These are phyloP conservation scores for Lachnellula cervina DNA, from an alignment of 2,329 filamentous ascomycete species.

Conservation along the genomic window DNA sequence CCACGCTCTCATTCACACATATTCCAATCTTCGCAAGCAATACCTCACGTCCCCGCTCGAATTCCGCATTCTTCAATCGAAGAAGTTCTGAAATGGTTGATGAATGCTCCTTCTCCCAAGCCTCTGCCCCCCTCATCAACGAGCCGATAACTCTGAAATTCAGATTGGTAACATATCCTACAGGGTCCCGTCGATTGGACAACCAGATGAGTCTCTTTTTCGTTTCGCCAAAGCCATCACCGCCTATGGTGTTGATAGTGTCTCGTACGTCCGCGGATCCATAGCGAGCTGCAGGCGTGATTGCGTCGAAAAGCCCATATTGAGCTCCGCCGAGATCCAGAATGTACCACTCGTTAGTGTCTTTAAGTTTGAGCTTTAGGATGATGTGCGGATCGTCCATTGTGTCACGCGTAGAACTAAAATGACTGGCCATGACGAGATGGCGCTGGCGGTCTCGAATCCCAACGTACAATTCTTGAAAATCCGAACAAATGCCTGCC, in stretches of 20 bases:
- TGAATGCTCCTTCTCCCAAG: neutral
- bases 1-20: neutral
- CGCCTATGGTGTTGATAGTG: neutral
- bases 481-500: too few species aligned
- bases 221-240: neutral
- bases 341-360: too few species aligned
- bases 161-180: neutral
- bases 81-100: neutral
- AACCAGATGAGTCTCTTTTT: neutral
- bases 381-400: too few species aligned
- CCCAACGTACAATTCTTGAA: too few species aligned
- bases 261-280: too few species aligned
- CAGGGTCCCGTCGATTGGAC: neutral
- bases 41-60: neutral
- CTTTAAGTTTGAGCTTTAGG: too few species aligned
- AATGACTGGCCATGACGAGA: too few species aligned
- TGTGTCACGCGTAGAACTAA: too few species aligned
- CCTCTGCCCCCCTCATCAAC: neutral
- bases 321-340: too few species aligned
- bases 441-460: too few species aligned
- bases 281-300: too few species aligned
- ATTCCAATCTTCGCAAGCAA: neutral
- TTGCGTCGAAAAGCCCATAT: too few species aligned
- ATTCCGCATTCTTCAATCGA: neutral
- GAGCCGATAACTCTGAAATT: neutral